Percentiles rank a stretch among this genome's conserved stretches.
These are phyloP conservation scores for Alternaria ethzedia DNA, from an alignment of 2,329 filamentous ascomycete species.

Conservation along the genomic window DNA sequence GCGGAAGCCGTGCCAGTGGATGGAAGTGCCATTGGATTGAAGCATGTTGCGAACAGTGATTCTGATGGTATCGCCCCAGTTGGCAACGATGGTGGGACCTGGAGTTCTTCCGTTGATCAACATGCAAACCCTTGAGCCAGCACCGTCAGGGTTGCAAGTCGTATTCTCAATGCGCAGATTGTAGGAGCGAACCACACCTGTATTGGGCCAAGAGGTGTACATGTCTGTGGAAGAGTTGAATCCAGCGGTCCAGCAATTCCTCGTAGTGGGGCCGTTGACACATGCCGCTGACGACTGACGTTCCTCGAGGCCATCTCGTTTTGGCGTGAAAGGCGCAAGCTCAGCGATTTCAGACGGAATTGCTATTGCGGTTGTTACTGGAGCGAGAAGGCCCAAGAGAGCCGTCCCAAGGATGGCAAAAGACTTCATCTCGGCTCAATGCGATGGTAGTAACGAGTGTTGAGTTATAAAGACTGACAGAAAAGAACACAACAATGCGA, in stretches of 20 bases:
- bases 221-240: constrained; percentile 50
- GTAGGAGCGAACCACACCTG: constrained; percentile 43
- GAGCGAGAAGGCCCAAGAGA: constrained; percentile 26
- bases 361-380: constrained; percentile 21
- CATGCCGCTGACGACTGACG: constrained; percentile 23
- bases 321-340: constrained; percentile 12
- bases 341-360: constrained; percentile 24
- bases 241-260: constrained; percentile 50
- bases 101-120: constrained; percentile 61
- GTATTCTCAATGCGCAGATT: constrained; percentile 49
- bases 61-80: constrained; percentile 44
- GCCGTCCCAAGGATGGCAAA: constrained; percentile 23
- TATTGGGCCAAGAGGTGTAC: constrained; percentile 49
- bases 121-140: constrained; percentile 44
- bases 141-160: constrained; percentile 51
- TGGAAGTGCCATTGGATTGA: constrained; percentile 64
- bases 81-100: constrained; percentile 65
- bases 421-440: constrained; percentile 30
- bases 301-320: constrained; percentile 17
- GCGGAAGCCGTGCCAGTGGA: constrained; percentile 68
- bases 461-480: constrained; percentile 5
- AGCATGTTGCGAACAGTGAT: constrained; percentile 61
- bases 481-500: background rate
- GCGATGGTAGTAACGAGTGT: constrained; percentile 1
- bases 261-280: constrained; percentile 41